Percentiles rank a stretch among this genome's conserved stretches.
phyloP scores from a whole-genome alignment of 768 basidiomycete species.

The Phanerochaete sordida region DNA sequence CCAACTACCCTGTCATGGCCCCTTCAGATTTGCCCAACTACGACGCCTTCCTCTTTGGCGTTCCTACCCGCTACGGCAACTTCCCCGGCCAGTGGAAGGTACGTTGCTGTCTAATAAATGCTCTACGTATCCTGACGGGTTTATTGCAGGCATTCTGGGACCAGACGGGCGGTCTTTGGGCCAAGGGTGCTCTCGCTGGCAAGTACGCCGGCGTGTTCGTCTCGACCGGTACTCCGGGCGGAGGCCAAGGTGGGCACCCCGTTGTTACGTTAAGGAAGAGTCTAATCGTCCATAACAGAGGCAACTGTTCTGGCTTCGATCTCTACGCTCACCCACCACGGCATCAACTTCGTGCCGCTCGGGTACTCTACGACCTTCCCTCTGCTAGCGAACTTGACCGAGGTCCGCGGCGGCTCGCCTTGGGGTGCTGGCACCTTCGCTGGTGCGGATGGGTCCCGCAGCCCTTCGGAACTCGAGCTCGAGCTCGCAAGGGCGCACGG shows the following conservation, averaged over 20 bases:
- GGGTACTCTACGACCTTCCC: constrained; percentile 44
- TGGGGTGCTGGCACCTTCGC: constrained; percentile 78
- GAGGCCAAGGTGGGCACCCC: constrained; percentile 55
- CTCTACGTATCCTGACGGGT: not conserved
- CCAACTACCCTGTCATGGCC: constrained; percentile 63
- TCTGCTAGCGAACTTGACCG: constrained; percentile 35
- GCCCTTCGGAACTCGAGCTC: constrained; percentile 21
- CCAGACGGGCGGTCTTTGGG: constrained; percentile 66
- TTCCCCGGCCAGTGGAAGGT: constrained; percentile 82
- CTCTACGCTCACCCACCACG: constrained; percentile 53
- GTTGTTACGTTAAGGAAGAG: not conserved
- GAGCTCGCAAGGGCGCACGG: constrained; percentile 10
- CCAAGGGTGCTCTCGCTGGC: constrained; percentile 55
- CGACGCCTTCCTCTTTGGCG: constrained; percentile 75
- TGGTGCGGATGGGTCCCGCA: constrained; percentile 51
- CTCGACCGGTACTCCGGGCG: constrained; percentile 67
- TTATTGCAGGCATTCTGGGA: constrained; percentile 63
- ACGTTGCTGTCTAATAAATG: constrained; percentile 1
- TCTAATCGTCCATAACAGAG: constrained; percentile 18
- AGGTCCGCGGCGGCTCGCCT: constrained; percentile 56
- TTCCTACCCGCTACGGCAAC: constrained; percentile 79
- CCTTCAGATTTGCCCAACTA: constrained; percentile 49
- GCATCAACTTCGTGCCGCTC: constrained; percentile 49
- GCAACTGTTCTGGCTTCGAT: constrained; percentile 33
- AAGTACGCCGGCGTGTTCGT: constrained; percentile 78